Percentiles rank a stretch among this genome's conserved stretches.
Evolutionary conservation across 768 basidiomycete genomes (phyloP).

Genomic region (Pilatotrama ljubarskyi): DNA sequence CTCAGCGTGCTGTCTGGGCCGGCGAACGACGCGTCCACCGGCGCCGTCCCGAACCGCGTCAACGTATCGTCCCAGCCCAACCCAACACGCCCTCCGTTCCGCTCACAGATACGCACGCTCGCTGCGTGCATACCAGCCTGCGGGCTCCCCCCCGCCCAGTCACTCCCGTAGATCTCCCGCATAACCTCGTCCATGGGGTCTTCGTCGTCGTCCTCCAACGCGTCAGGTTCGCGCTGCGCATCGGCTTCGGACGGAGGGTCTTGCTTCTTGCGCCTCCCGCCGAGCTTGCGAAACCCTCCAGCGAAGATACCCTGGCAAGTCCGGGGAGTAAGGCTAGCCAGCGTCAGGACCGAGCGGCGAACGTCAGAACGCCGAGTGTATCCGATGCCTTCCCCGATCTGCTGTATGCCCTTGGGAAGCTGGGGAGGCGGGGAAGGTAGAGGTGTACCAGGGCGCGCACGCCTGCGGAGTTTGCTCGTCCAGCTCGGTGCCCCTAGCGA

Average conservation of each 20-base stretch:
- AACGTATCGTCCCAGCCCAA: conserved; percentile 11
- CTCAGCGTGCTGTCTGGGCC: conserved; percentile 23
- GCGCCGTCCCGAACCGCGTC: background rate
- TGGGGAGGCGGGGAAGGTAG: conserved; percentile 29
- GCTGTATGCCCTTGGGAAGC: conserved; percentile 40
- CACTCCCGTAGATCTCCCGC: conserved; percentile 29
- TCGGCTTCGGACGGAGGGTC: background rate
- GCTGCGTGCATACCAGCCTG: background rate
- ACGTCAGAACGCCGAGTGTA: conserved; percentile 24
- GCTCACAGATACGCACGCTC: conserved; percentile 2
- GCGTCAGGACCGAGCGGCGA: conserved; percentile 16
- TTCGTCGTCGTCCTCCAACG: background rate
- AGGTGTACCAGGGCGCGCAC: conserved; percentile 34
- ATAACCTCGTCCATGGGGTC: conserved; percentile 32
- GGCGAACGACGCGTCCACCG: conserved; percentile 19
- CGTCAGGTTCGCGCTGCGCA: background rate
- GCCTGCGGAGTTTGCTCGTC: conserved; percentile 45
- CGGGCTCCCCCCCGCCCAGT: conserved; percentile 23
- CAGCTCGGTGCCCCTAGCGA: conserved; percentile 24
- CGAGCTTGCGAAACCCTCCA: background rate
- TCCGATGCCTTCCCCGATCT: conserved; percentile 37
- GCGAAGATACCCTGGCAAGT: conserved; percentile 24
- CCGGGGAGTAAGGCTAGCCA: conserved; percentile 21
- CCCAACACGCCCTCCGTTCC: conserved; percentile 2
- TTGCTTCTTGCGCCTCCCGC: conserved; percentile 8